Evolutionary conservation across 768 basidiomycete species (phyloP).

Genomic region (Lactarius pseudohatsudake): DNA sequence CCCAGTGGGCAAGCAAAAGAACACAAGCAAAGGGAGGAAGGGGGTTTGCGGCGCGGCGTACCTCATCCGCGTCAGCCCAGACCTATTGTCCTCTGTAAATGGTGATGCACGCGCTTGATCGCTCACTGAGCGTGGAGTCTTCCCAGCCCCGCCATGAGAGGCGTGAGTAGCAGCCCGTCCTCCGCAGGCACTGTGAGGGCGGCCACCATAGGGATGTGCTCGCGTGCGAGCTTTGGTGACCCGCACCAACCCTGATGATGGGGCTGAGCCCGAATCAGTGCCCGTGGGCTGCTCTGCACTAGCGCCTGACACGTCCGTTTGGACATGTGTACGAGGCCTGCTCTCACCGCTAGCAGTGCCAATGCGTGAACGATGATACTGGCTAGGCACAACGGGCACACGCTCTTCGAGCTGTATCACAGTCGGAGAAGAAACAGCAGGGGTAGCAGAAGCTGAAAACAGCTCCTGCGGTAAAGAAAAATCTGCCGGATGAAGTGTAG

Average conservation of each 20-base stretch:
- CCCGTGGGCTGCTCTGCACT: slow-evolving; percentile 20
- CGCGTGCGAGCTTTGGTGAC: slow-evolving; percentile 23
- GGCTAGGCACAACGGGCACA: slow-evolving; percentile 28
- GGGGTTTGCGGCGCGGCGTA: slow-evolving; percentile 17
- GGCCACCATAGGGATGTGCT: slow-evolving; percentile 28
- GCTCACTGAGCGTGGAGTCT: slow-evolving; percentile 21
- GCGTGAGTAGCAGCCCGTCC: slow-evolving; percentile 5
- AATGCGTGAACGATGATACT: slow-evolving; percentile 27
- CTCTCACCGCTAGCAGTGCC: slow-evolving; percentile 25
- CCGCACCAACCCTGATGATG: slow-evolving; percentile 24
- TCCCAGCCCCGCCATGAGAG: slow-evolving; percentile 3
- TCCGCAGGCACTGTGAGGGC: slow-evolving; percentile 26
- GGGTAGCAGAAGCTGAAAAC: slow-evolving; percentile 15
- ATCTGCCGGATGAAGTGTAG: slow-evolving; percentile 26
- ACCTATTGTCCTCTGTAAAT: slow-evolving; percentile 16
- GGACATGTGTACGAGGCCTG: slow-evolving; percentile 21
- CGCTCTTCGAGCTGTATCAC: slow-evolving; percentile 30
- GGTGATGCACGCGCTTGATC: slow-evolving; percentile 20
- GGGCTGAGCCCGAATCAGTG: slow-evolving; percentile 6
- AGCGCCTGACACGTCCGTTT: slow-evolving; percentile 21
- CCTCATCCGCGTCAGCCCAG: slow-evolving; percentile 28
- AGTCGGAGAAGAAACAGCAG: slow-evolving; percentile 20
- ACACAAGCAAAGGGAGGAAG: neutral
- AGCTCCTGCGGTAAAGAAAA: slow-evolving; percentile 24
- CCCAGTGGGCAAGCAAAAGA: neutral